Base-by-base conservation (phyloP, 352 stramenopile species). In the Globisporangium ultimum region DNA sequence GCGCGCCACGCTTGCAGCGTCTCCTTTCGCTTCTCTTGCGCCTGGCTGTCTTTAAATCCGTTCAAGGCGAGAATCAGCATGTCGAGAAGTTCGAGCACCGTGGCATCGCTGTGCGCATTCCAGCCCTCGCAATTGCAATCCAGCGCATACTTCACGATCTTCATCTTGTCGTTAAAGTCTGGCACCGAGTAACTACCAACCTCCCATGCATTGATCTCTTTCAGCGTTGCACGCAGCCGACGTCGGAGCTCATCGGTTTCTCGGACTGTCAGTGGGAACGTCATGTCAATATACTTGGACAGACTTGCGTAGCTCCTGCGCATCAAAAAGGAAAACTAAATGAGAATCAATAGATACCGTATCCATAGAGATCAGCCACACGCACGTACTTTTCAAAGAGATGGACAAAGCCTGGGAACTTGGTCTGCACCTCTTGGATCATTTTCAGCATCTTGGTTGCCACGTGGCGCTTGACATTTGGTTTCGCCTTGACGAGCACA, bases 81-180 rank as follows among this genome's bases (percentile, higher is more conserved):
- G 41, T 64, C 49, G 12, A 64, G 41, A 15, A 64, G 49, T 17
- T 64, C 58, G 22, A 58, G 38, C 32, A 64, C 49, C 15, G 42
- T 53, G 36, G 41, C 20, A 13, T 64, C 58, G 8, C 38, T 58
- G 48, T 57, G 56, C 4, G 58, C 36, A 3, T 46, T 64, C 24
- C 47, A 64, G 21, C 38, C 51, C 18, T 51, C 49, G 58, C 58
- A 64, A 43, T 58, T 58, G 42, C 58, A 58, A 32, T 64, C 58
- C 8, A 64, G 41, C 28, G 45, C 58, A 9, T 48, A 41, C 45
- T 58, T 57, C 8, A 58, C 24, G 13, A 53, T 18, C 18, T 49
- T 40, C 58, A 64, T 64, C 34, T 64, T 64, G 24, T 64, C 58
- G 10, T 58, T 40, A 20, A 64, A 64, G 45, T 64, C 58, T 2